Evolutionary conservation across 164 flowering plant genomes (phyloP), one percentile per base, ranked within the genome.

Genomic region (Chimonanthus salicifolius): DNA sequence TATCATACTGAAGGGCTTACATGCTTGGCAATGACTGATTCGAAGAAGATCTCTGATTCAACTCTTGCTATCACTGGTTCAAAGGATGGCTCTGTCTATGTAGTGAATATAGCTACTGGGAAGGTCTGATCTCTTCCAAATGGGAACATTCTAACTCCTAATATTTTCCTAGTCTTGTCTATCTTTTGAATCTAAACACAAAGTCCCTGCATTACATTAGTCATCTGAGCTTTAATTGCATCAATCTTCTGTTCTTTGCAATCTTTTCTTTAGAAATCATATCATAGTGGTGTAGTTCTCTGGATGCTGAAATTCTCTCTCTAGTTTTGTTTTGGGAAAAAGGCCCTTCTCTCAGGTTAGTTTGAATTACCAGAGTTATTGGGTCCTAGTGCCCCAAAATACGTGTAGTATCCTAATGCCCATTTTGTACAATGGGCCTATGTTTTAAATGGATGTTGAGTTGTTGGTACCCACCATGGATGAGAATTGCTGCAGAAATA

Each of bases 1-100:
- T 92, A 88, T 84, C 97, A 92, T 77, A 85, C 85, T 6, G 88
- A 88, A 58, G 97, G 92, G 33, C 64, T 94, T 81, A 92, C 97
- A 74, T 92, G 95, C 82, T 81, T 92, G 83, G 67, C 87, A 63
- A 82, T 92, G 20, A 89, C 77, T 79, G 60, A 54, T 54, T 54
- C 60, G 3, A 54, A 54, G 60, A 54, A 54, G 11, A 54, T 54
- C 68, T 43, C 68, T 44, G 68, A 66, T 66, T 66, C 68, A 33
- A 66, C 49, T 9, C 48, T 44, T 46, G 68, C 68, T 45, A 66
- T 66, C 68, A 66, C 68, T 78, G 95, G 97, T 71, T 87, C 97
- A 44, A 82, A 74, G 71, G 98, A 94, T 81, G 74, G 88, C 49
- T 90, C 92, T 73, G 89, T 86, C 33, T 91, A 90, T 73, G 75